phyloP scores from a whole-genome alignment of 106 monocot species.

The Acanthochlamys bracteata region DNA sequence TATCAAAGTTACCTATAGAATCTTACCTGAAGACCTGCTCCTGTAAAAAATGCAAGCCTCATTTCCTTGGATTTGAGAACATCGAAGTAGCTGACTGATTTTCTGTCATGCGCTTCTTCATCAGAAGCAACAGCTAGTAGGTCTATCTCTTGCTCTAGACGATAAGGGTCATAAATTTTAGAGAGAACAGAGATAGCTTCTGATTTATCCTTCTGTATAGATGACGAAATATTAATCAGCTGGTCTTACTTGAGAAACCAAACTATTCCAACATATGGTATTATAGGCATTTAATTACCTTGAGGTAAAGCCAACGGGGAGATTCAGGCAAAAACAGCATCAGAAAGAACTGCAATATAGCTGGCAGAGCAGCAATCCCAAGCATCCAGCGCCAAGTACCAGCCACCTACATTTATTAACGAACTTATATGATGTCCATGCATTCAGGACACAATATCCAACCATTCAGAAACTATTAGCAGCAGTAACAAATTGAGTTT shows the following conservation, averaged over 20 bases:
- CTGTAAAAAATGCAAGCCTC: constrained; percentile 63
- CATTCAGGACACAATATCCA: no score
- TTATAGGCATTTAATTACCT: constrained; percentile 13
- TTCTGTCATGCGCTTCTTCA: constrained; percentile 19
- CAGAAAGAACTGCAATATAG: constrained; percentile 58
- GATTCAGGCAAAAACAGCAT: constrained; percentile 73
- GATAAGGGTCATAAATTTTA: constrained; percentile 54
- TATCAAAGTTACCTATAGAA: no score
- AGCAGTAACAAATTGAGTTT: no score
- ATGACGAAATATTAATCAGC: not conserved
- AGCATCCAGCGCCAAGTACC: constrained; percentile 94
- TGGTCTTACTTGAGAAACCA: not conserved
- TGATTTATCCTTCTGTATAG: constrained; percentile 48
- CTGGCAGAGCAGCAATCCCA: constrained; percentile 63
- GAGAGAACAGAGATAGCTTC: constrained; percentile 52
- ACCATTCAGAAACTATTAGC: no score
- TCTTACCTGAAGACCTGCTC: constrained; percentile 80
- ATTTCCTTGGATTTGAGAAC: constrained; percentile 65
- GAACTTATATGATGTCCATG: not conserved
- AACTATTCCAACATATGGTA: not conserved
- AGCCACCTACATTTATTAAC: constrained; percentile 26
- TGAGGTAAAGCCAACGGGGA: constrained; percentile 69
- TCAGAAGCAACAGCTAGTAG: constrained; percentile 40
- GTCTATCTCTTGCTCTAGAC: constrained; percentile 61
- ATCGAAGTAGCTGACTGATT: constrained; percentile 35